Base-by-base conservation (phyloP, 192 early-diverging fungal genomes). In the Backusella mclennaniae region DNA sequence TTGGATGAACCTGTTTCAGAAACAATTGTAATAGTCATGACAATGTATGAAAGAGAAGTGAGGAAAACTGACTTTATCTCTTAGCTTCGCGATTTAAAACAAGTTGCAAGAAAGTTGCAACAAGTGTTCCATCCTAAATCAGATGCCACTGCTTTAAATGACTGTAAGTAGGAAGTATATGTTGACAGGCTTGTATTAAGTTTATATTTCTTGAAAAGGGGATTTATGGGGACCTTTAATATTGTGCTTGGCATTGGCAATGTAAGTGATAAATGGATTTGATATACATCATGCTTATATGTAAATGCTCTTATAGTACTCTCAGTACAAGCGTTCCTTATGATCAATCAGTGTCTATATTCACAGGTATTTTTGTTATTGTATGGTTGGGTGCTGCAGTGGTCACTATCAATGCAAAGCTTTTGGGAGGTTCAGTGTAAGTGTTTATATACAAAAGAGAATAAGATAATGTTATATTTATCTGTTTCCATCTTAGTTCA, bases 171-270 rank as follows among this genome's bases (percentile, higher is more conserved):
- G 12, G 21, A 0, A 31, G 4, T 63, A 21, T n/a, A 73, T 69
- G 66, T 35, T 23, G 76, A 79, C 19, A 79, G 67, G 85, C 76
- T 46, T 78, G 2, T 79, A 74, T 73, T 81, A 80, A 66, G n/a
- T 35, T 29, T 26, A 17, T 26, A 17, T 71, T 19, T 53, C 76
- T 85, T 81, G 84, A 82, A 33, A 82, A 95, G 96, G 97, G 96
- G 93, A 97, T 83, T 85, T 96, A 11, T 98, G 97, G 97, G 97
- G 97, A 26, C 97, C 97, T 36, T 85, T 99, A 59, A 87, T 99
- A 72, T 91, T 99, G 74, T 99, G 97, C 73, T 86, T 99, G 56
- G 86, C 89, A 9, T 84, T 99, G 71, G 96, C 97, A 1, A 89
- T 96, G 93, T 94, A 87, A 73, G 88, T 84, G 21, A 56, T 21